Conservation (phyloP, 805 yeast species). For the Starmerella stigmatis region DNA sequence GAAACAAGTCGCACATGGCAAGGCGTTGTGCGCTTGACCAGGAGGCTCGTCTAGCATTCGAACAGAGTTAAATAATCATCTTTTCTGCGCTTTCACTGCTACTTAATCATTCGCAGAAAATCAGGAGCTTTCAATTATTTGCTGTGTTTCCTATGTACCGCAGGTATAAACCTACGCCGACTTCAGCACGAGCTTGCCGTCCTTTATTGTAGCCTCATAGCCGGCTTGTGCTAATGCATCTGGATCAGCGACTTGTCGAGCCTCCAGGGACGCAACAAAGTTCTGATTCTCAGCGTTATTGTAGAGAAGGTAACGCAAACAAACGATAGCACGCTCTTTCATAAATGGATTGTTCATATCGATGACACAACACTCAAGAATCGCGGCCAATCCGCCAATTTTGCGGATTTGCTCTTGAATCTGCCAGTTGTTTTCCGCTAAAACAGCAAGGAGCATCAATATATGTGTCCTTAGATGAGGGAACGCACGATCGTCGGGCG, state of each 20-base stretch:
- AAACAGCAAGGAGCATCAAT: conserved; percentile 39
- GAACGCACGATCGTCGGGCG: conserved; percentile 14
- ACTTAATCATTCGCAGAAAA: background rate
- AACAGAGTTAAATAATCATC: background rate
- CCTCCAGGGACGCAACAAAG: conserved; percentile 68
- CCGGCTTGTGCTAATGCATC: conserved; percentile 61
- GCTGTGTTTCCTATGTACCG: no score
- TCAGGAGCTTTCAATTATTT: background rate
- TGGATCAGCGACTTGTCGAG: conserved; percentile 52
- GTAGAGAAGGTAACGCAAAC: conserved; percentile 57
- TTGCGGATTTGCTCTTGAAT: conserved; percentile 62
- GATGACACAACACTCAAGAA: conserved; percentile 70
- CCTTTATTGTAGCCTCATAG: conserved; percentile 57
- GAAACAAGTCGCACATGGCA: background rate
- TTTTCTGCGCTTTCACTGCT: background rate
- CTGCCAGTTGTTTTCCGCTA: conserved; percentile 50
- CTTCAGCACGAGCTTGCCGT: conserved; percentile 58
- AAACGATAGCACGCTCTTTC: conserved; percentile 69
- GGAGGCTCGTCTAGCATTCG: background rate
- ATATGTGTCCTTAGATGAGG: conserved; percentile 11
- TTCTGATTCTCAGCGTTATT: conserved; percentile 61
- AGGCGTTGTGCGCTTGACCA: background rate
- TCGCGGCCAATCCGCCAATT: conserved; percentile 55
- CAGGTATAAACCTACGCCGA: no score
- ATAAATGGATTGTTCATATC: conserved; percentile 78